Percentiles rank a stretch among this genome's conserved stretches.
These are phyloP conservation scores for Suillus hirtellus DNA, from an alignment of 768 basidiomycete genomes.

Conservation along the genomic window DNA sequence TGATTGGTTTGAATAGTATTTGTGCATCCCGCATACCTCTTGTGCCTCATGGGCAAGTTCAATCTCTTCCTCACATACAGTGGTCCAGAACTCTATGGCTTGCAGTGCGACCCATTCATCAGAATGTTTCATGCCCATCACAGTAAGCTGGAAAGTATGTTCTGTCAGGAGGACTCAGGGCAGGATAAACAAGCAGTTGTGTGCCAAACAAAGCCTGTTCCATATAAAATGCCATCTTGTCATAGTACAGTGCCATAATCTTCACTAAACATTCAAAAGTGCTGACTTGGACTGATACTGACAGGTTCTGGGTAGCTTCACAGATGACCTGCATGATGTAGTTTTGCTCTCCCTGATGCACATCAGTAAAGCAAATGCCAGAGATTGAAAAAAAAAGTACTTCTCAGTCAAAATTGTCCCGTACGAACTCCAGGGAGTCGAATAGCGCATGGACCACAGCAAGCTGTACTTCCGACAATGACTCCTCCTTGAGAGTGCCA, in stretches of 20 bases:
- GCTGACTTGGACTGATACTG: conserved; percentile 84
- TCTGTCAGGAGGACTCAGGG: conserved; percentile 16
- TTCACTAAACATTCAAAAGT: conserved; percentile 94
- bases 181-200: conserved; percentile 29
- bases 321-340: conserved; percentile 99
- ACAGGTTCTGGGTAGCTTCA: conserved; percentile 89
- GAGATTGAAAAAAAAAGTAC: conserved; percentile 39
- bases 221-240: conserved; percentile 99
- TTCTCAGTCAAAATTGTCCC: conserved; percentile 97
- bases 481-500: conserved; percentile 94
- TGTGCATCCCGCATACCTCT: conserved; percentile 55
- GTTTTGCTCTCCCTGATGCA: conserved; percentile 88
- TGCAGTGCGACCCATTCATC: conserved; percentile 93
- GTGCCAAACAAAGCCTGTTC: conserved; percentile 97
- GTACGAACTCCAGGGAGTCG: conserved; percentile 96
- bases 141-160: conserved; percentile 67
- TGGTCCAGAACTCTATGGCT: conserved; percentile 99
- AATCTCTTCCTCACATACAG: conserved; percentile 96
- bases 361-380: neutral
- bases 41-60: conserved; percentile 89
- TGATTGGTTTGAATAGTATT: conserved; percentile 13
- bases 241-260: conserved; percentile 98
- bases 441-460: conserved; percentile 90
- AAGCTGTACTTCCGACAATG: conserved; percentile 85
- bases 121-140: conserved; percentile 93